Percentiles rank a stretch among this genome's conserved stretches.
Evolutionary conservation across 1,284 basidiomycete genomes (phyloP).

Genomic region (Xerocomus alliaceus): DNA sequence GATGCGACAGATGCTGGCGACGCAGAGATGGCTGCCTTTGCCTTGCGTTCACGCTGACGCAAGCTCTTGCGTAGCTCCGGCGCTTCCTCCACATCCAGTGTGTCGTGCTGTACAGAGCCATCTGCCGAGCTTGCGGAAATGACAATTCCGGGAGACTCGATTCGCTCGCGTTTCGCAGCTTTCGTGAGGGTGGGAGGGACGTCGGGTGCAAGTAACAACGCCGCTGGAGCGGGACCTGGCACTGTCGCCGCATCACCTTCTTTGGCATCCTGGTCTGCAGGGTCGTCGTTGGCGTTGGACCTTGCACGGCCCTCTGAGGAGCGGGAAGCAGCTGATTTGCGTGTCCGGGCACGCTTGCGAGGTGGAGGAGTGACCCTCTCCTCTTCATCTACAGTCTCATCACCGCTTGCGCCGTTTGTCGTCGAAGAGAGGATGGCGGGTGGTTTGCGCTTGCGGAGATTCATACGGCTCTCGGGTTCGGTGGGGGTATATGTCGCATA

Average conservation of each 20-base stretch:
- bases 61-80: conserved; percentile 38
- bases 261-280: conserved; percentile 6
- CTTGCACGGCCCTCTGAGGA: conserved; percentile 8
- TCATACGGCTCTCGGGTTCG: conserved; percentile 43
- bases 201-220: conserved; percentile 33
- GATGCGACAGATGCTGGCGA: conserved; percentile 40
- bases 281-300: conserved; percentile 3
- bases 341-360: conserved; percentile 39
- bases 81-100: conserved; percentile 29
- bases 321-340: conserved; percentile 28
- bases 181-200: conserved; percentile 10
- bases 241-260: conserved; percentile 4
- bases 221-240: neutral
- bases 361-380: conserved; percentile 39
- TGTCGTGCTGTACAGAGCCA: conserved; percentile 21
- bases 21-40: conserved; percentile 20
- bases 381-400: conserved; percentile 41
- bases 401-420: conserved; percentile 27
- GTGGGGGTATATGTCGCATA: conserved; percentile 39
- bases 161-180: conserved; percentile 30
- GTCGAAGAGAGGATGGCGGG: conserved; percentile 28
- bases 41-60: conserved; percentile 38
- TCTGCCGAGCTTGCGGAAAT: conserved; percentile 9
- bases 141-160: conserved; percentile 26
- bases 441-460: conserved; percentile 39